Percentiles rank a stretch among this genome's conserved stretches.
These are phyloP conservation scores for Pythium biforme DNA, from an alignment of 352 stramenopile genomes.

Conservation along the genomic window DNA sequence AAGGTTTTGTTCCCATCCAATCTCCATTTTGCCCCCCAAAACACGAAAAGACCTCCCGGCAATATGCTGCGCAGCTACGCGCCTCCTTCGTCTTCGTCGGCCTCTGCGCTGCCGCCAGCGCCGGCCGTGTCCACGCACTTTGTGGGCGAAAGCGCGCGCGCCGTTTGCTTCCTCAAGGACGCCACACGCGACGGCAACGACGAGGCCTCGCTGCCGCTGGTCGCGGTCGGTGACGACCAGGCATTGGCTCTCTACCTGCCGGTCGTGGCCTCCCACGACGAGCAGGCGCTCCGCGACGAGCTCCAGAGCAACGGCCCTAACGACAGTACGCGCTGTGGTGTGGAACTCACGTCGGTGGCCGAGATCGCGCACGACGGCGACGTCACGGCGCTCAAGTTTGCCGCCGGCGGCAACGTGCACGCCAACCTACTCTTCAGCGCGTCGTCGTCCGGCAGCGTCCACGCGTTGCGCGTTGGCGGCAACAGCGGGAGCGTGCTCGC, in stretches of 20 bases:
- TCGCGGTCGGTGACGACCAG: conserved; percentile 57
- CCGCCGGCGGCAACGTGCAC: conserved; percentile 33
- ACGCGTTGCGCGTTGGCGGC: conserved; percentile 42
- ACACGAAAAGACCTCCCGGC: background rate
- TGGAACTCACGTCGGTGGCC: conserved; percentile 50
- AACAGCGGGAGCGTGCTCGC: conserved; percentile 7
- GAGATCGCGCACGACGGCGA: conserved; percentile 52
- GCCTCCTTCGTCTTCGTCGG: background rate
- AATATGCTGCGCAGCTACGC: conserved; percentile 33
- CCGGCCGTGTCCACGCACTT: conserved; percentile 53
- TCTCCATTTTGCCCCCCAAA: background rate
- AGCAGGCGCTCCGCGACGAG: conserved; percentile 45
- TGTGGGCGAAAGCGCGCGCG: conserved; percentile 56
- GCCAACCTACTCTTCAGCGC: conserved; percentile 61
- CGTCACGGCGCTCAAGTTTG: conserved; percentile 63
- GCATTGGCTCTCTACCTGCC: conserved; percentile 54
- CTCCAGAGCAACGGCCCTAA: background rate
- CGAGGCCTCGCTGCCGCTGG: conserved; percentile 45
- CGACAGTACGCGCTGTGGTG: no score
- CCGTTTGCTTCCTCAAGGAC: conserved; percentile 64
- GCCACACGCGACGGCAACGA: conserved; percentile 27
- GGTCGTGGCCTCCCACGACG: conserved; percentile 41
- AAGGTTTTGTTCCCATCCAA: conserved; percentile 16
- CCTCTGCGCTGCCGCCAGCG: background rate
- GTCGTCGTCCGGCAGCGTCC: conserved; percentile 51